Base-by-base conservation (phyloP, 345 rosid genomes). In the Camelina neglecta region DNA sequence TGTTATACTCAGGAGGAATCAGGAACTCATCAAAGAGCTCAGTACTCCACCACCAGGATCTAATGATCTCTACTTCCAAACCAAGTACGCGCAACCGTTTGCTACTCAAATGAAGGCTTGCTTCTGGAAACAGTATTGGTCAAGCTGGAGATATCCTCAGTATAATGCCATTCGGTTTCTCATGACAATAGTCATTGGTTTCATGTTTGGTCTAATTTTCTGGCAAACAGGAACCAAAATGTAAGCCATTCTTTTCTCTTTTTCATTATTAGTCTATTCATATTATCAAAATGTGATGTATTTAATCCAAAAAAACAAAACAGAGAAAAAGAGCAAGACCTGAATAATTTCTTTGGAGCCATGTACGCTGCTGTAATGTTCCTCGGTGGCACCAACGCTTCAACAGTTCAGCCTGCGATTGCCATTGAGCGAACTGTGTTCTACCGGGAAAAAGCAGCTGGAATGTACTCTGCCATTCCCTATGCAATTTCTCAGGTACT, bases 391-490 rank as follows among this genome's bases (percentile, higher is more conserved):
- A 81, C 83, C 80, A 91, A 91, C 44, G 80, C 87, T 60, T 61
- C 83, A 31, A 62, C 91, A 7, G 96, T 91, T 41, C 96, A 85
- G 78, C 75, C 96, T 8, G 82, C 86, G 3, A 85, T 91, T 47
- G 74, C 92, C 6, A 79, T 86, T 38, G 97, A 93, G 65, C 85
- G 97, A 81, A 88, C 88, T 1, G 93, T 91, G 3, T 93, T 89
- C 72, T 93, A 91, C 78, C 89, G 96, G 8, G 98, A 93, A 76
- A 84, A 82, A 78, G 96, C 93, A 0, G 93, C 97, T 0, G 91
- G 96, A 73, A 93, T 93, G 98, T 93, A 91, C 67, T 91, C 97
- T 2, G 86, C 88, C 7, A 63, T 91, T 48, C 92, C 96, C 16
- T 93, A 91, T 66, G 98, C 97, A 64, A 85, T 88, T 67, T 76